Evolutionary conservation across 352 stramenopile species (phyloP).

Genomic region (Saprolegnia parasitica): DNA sequence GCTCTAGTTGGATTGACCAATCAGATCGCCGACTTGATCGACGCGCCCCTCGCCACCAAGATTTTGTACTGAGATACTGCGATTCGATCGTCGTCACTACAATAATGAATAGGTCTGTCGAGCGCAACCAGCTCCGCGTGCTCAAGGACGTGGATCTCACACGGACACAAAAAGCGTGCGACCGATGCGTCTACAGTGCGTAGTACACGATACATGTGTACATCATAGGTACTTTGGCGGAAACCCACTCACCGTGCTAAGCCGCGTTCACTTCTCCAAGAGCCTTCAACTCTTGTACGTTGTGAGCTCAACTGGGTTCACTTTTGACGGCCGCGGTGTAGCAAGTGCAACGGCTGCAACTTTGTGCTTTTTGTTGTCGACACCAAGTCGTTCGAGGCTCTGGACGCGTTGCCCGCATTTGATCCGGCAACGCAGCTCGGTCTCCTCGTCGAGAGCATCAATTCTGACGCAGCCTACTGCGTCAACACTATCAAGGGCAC

Average conservation of each 20-base stretch:
- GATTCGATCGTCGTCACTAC: not conserved
- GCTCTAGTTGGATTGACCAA: not conserved
- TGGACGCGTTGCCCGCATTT: not conserved
- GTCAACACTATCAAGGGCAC: not conserved
- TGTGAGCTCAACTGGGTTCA: not conserved
- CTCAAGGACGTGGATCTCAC: not conserved
- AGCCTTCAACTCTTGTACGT: not conserved
- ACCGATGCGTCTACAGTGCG: not conserved
- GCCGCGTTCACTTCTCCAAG: not conserved
- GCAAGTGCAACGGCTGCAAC: slow-evolving; percentile 1
- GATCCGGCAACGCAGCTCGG: not conserved
- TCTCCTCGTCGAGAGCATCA: not conserved
- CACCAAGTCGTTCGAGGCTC: not conserved
- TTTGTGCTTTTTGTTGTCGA: not conserved
- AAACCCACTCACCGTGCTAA: not conserved
- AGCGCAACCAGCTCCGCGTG: not conserved
- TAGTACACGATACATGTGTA: no score
- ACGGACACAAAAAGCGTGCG: not conserved
- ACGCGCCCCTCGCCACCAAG: not conserved
- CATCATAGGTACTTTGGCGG: not conserved
- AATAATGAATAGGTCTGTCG: not conserved
- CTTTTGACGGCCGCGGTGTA: not conserved
- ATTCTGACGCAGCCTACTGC: not conserved
- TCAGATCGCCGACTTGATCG: not conserved
- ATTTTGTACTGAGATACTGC: not conserved